Evolutionary conservation across 768 basidiomycete species (phyloP), one percentile per base, ranked within the genome.

Genomic region (Mycena kentingensis): DNA sequence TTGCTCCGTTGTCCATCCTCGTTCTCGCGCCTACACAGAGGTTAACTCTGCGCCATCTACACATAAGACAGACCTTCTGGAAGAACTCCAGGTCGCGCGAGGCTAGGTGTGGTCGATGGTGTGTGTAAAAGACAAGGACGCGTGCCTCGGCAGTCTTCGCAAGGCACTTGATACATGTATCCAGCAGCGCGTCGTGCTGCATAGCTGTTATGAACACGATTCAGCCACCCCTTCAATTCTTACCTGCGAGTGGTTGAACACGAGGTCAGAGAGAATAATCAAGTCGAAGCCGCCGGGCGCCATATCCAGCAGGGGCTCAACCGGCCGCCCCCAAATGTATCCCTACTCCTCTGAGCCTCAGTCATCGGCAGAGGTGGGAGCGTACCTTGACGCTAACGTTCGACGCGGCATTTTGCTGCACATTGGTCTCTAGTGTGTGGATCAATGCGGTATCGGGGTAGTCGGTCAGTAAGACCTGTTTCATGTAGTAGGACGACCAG

Each of bases 231-330:
- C 22, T 15, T 46, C n/a, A 8, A 42, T 18, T 34, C 73, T 29
- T 55, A 88, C 92, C 74, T 95, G 92, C 1, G 93, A 93, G 61
- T 96, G 94, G 61, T 95, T 97, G 70, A 96, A 97, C 28, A 98
- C 82, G 28, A 98, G 82, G 70, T 98, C 95, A 2, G 93, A 95
- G 50, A 98, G 76, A 54, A 98, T 84, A 48, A 98, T 78, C 19
- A 96, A 63, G 61, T 96, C 84, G 62, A 91, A 98, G 26, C 71
- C 69, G 3, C 60, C 34, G 22, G 63, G 59, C 8, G 72, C 60
- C 5, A 64, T 44, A 8, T 68, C 66, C 1, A 85, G 60, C 6
- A 90, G 70, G 1, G 74, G 67, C 8, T 70, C 52, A 3, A 84
- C 74, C 0, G 81, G 62, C 12, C 77, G 76, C 1, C 93, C 93